Base-by-base conservation (phyloP, 2,329 filamentous ascomycete genomes). In the Xylogone sp. region DNA sequence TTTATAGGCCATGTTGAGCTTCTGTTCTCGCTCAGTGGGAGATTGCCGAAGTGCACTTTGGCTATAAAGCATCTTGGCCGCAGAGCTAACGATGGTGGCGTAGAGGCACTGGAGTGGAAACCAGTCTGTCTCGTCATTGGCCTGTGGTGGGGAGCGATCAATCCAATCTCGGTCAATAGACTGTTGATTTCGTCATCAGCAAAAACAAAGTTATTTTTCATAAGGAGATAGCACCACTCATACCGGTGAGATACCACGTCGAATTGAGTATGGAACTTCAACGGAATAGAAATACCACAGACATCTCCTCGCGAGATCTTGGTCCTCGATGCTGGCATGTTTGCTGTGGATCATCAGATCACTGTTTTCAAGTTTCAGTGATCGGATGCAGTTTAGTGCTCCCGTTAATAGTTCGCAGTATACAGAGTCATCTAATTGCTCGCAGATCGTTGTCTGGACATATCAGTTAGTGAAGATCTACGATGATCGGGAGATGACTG, bases 1-100 rank as follows among this genome's bases (percentile, higher is more conserved):
- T 21, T 51, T 46, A 44, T 31, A 51, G 29, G 49, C 9, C 18
- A 46, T 42, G 3, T 47, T 44, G 29, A 46, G 19, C 16, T 46
- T 51, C 16, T 51, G 43, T 44, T 51, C 49, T 42, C 49, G 49
- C 34, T 51, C 44, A 18, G n/a, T 22, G 19, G 21, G 3, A 5
- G 49, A 51, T 27, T 51, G 49, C 10, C 49, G 43, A 24, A 51
- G 44, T n/a, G 27, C 49, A 16, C 44, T 46, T 21, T 51, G 49
- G 21, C 21, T 51, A 44, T 51, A 51, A 7, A 51, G 49, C 44
- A 46, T 42, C 10, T 22, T 16, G n/a, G 49, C 49, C 1, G 49
- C 49, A 16, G 49, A 51, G 21, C 49, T 24, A 4, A 51, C 47
- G n/a, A 51, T 21, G 12, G n/a, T 21, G 21, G 49, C 49, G 42